phyloP scores from a whole-genome alignment of 371 early-diverging fungal species.

The Mucor velutinosus region DNA sequence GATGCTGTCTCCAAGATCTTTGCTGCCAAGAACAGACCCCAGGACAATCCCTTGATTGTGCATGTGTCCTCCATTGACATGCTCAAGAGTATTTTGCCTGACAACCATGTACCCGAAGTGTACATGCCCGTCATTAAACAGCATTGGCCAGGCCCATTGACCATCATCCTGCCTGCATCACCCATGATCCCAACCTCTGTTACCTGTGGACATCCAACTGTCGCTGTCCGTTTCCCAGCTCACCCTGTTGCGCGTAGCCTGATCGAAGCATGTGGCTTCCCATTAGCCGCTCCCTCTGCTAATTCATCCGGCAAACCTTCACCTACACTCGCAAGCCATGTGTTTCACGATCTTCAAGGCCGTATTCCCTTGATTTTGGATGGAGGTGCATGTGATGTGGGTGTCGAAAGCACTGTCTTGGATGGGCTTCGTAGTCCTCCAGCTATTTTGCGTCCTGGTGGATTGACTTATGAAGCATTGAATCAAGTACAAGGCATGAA shows the following conservation, averaged over 20 bases:
- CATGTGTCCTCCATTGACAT: slow-evolving; percentile 93
- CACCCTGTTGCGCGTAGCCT: slow-evolving; percentile 91
- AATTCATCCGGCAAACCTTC: slow-evolving; percentile 97
- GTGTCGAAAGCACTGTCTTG: slow-evolving; percentile 97
- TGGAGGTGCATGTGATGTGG: slow-evolving; percentile 90
- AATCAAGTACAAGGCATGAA: slow-evolving; percentile 55
- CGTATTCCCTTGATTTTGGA: slow-evolving; percentile 91
- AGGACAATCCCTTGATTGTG: slow-evolving; percentile 99
- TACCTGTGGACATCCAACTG: slow-evolving; percentile 86
- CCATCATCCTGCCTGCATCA: slow-evolving; percentile 87
- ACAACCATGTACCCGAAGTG: slow-evolving; percentile 59
- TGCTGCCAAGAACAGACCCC: slow-evolving; percentile 92
- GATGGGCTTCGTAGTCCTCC: slow-evolving; percentile 78
- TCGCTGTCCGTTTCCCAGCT: slow-evolving; percentile 95
- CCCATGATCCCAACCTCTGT: slow-evolving; percentile 72
- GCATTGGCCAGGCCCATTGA: slow-evolving; percentile 99
- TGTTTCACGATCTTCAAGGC: slow-evolving; percentile 84
- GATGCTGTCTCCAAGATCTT: slow-evolving; percentile 85
- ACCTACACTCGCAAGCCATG: slow-evolving; percentile 94
- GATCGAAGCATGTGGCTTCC: slow-evolving; percentile 87
- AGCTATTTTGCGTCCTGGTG: slow-evolving; percentile 97
- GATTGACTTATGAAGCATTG: slow-evolving; percentile 86
- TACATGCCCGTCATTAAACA: slow-evolving; percentile 69
- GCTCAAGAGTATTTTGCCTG: slow-evolving; percentile 74
- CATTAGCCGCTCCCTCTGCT: slow-evolving; percentile 99